Evolutionary conservation across 1,284 basidiomycete species (phyloP), one percentile per base, ranked within the genome.

Genomic region (Earliella scabrosa): DNA sequence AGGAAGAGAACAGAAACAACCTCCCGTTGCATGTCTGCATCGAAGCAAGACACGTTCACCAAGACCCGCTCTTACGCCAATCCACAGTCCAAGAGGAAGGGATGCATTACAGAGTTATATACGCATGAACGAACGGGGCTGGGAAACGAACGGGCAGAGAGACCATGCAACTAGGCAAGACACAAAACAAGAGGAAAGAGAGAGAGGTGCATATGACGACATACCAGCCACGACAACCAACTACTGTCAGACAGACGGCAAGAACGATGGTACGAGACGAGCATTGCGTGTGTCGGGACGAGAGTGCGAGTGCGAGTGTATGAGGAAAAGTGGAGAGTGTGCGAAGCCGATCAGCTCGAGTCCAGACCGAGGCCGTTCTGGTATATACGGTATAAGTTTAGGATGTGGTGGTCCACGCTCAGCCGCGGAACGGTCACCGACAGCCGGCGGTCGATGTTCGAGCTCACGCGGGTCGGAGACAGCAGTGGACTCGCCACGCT

Each of bases 331-430:
- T 21, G 21, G 1, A 35, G 45, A n/a, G 31, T n/a, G n/a, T n/a
- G n/a, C n/a, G n/a, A n/a, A n/a, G 24, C 34, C 24, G 34, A 38
- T 48, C 26, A 48, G 34, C 57, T 55, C 49, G 50, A 39, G 21
- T 62, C 60, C 50, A 60, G 40, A 40, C 46, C 60, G 43, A 62
- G 57, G 23, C 60, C 60, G 35, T 32, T 41, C 38, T 57, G 57
- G 57, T 62, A 62, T 59, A 62, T 59, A 57, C 57, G 52, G 40
- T 62, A 62, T 46, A 62, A 52, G 52, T 54, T 59, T 35, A 62
- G 39, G 52, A 62, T 41, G 54, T 62, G 54, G 45, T 48, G 49
- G 44, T 62, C 60, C 29, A 62, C 35, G 55, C 60, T 62, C 39
- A 34, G 44, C 36, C 60, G 51, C 45, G 57, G 60, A 29, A 62